Evolutionary conservation across 2,329 filamentous ascomycete genomes (phyloP).

Genomic region (Fonsecaea erecta): DNA sequence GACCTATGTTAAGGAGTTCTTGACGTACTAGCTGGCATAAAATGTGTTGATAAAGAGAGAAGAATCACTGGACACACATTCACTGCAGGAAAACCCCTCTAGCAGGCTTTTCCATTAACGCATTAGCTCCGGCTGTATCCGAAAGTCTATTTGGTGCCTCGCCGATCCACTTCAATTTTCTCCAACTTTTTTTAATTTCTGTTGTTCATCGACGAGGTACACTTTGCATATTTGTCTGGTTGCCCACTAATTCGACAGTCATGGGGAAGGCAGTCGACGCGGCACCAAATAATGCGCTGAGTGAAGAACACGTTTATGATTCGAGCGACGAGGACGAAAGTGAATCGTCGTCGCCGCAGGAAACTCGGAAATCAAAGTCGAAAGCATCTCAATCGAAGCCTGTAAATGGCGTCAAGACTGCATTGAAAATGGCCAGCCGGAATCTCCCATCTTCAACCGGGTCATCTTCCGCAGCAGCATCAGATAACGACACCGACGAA

Average conservation of each 20-base stretch:
- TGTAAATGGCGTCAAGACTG: neutral
- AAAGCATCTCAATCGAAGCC: neutral
- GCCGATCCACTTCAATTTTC: constrained; percentile 1
- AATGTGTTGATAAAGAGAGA: neutral
- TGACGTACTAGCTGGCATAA: constrained; percentile 30
- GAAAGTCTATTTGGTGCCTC: constrained; percentile 3
- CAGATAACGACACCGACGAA: neutral
- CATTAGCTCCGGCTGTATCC: constrained; percentile 15
- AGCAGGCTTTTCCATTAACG: neutral
- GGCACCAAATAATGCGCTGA: constrained; percentile 23
- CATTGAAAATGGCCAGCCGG: neutral
- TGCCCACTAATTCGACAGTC: neutral
- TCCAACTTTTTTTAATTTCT: neutral
- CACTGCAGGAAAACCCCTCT: neutral
- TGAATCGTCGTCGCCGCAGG: neutral
- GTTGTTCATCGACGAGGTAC: neutral
- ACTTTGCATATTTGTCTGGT: neutral
- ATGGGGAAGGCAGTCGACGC: constrained; percentile 21
- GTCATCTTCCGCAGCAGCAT: neutral
- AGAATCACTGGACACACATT: neutral
- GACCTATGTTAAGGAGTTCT: neutral
- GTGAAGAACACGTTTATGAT: constrained; percentile 30
- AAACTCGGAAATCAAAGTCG: constrained; percentile 13
- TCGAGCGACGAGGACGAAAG: constrained; percentile 31
- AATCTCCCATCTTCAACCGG: neutral